phyloP scores from a whole-genome alignment of 2,329 filamentous ascomycete species.

The Hymenoscyphus salicellus region DNA sequence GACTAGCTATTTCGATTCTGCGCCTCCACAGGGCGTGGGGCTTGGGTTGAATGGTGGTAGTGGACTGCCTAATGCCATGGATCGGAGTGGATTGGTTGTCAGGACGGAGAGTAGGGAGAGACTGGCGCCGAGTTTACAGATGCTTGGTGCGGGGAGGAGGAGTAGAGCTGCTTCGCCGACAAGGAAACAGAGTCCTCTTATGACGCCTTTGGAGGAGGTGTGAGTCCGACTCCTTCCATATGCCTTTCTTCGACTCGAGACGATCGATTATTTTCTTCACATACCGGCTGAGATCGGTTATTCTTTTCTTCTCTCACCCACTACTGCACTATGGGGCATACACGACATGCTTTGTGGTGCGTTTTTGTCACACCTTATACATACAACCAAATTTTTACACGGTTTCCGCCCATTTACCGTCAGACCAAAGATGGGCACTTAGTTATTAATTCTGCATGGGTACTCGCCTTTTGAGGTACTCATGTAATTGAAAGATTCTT shows the following conservation, averaged over 20 bases:
- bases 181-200: conserved; percentile 56
- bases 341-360: not conserved
- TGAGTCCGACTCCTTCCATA: conserved; percentile 10
- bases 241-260: not conserved
- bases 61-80: conserved; percentile 44
- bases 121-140: conserved; percentile 54
- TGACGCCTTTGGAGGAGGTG: conserved; percentile 47
- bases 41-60: conserved; percentile 27
- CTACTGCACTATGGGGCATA: not conserved
- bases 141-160: conserved; percentile 53
- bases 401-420: not conserved
- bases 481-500: not conserved
- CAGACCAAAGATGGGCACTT: not conserved
- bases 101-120: conserved; percentile 85
- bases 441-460: not conserved
- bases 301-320: not conserved
- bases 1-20: conserved; percentile 30
- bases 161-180: conserved; percentile 45
- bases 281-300: not conserved
- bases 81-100: conserved; percentile 70
- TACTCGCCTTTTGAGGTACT: not conserved
- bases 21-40: conserved; percentile 21
- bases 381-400: not conserved
- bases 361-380: not conserved
- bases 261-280: not conserved